Evolutionary conservation across 2,329 filamentous ascomycete genomes (phyloP).

Genomic region (Colletotrichum musae): DNA sequence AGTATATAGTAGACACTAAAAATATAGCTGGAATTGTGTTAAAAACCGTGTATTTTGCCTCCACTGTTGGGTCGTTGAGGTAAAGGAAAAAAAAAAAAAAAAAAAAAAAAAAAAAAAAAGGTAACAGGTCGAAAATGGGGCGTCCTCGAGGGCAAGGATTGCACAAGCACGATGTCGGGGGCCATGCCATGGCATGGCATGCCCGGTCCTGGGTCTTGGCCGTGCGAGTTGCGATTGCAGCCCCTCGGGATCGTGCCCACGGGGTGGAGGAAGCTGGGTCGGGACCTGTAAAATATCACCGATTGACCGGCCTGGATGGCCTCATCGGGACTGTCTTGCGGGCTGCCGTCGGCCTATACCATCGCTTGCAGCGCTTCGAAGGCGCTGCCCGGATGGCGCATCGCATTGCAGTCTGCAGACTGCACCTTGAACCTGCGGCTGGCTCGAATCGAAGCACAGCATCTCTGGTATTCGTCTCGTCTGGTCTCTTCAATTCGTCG

Average conservation of each 20-base stretch:
- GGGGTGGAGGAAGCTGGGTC: constrained; percentile 31
- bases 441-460: constrained; percentile 16
- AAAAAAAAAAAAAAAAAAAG: too few species aligned
- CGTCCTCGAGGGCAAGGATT: constrained; percentile 8
- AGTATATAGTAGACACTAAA: too few species aligned
- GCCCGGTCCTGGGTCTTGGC: constrained; percentile 27
- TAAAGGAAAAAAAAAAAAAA: too few species aligned
- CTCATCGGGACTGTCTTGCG: constrained; percentile 28
- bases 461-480: background rate
- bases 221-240: constrained; percentile 23
- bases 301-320: constrained; percentile 27
- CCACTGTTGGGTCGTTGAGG: too few species aligned
- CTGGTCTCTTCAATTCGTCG: constrained; percentile 9
- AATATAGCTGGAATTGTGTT: too few species aligned
- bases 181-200: background rate
- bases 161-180: constrained; percentile 17
- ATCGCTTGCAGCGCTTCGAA: constrained; percentile 22
- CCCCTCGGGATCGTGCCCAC: constrained; percentile 23
- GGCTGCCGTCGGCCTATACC: background rate
- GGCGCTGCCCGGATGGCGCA: constrained; percentile 15
- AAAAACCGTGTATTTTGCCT: too few species aligned
- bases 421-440: constrained; percentile 30
- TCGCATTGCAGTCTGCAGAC: background rate
- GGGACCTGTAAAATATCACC: constrained; percentile 31
- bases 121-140: constrained; percentile 23